Evolutionary conservation across 768 basidiomycete genomes (phyloP).

Genomic region (Suillus subalutaceus): DNA sequence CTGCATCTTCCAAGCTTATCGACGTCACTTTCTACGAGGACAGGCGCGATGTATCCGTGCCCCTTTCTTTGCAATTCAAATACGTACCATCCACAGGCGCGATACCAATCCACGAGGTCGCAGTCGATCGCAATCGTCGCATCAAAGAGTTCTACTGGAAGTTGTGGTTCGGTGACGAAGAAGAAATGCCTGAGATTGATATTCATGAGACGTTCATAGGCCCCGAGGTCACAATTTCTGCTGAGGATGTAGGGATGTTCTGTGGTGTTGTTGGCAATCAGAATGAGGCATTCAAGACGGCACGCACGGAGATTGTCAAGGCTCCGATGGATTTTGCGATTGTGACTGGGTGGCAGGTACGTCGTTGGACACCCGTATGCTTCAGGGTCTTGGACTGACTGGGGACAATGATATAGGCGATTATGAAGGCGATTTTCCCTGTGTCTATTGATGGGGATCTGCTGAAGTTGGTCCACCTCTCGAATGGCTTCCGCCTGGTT

Average conservation of each 20-base stretch:
- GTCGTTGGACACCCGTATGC: slow-evolving; percentile 26
- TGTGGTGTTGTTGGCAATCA: slow-evolving; percentile 94
- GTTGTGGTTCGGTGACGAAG: slow-evolving; percentile 93
- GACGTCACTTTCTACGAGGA: slow-evolving; percentile 82
- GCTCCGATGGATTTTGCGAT: slow-evolving; percentile 99
- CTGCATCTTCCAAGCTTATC: slow-evolving; percentile 56
- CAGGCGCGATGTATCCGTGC: slow-evolving; percentile 72
- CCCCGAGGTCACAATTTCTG: slow-evolving; percentile 81
- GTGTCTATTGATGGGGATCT: slow-evolving; percentile 89
- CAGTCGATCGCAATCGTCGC: slow-evolving; percentile 77
- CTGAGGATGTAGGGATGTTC: slow-evolving; percentile 81
- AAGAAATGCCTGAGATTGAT: slow-evolving; percentile 74
- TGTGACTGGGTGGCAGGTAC: slow-evolving; percentile 96
- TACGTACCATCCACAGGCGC: slow-evolving; percentile 90
- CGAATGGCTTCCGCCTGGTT: slow-evolving; percentile 93
- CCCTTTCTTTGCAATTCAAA: slow-evolving; percentile 78
- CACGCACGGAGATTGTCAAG: slow-evolving; percentile 64
- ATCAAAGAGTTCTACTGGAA: slow-evolving; percentile 99
- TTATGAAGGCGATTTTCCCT: slow-evolving; percentile 99
- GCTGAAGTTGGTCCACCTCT: slow-evolving; percentile 94
- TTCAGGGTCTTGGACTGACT: not conserved
- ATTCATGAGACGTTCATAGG: slow-evolving; percentile 84
- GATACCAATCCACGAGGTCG: slow-evolving; percentile 91
- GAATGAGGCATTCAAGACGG: slow-evolving; percentile 85
- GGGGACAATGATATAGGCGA: slow-evolving; percentile 64